Evolutionary conservation across 805 yeast species (phyloP).

Genomic region (Yarrowia sp.): DNA sequence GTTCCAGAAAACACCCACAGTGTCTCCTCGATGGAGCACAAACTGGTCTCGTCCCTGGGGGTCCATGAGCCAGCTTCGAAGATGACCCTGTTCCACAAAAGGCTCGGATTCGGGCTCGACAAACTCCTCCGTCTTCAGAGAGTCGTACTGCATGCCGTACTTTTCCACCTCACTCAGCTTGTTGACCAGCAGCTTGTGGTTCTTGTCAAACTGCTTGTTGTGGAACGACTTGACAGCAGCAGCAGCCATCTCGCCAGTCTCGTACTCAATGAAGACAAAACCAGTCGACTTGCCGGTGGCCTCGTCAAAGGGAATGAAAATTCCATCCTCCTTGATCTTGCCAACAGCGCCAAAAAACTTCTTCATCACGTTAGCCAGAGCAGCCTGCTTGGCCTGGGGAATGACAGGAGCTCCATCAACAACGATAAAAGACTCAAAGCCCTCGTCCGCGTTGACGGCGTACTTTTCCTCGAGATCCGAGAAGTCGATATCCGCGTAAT

Average conservation of each 20-base stretch:
- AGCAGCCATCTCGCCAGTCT: slow-evolving; percentile 60
- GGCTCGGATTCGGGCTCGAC: slow-evolving; percentile 69
- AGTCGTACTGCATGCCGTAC: slow-evolving; percentile 62
- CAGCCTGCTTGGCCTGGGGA: slow-evolving; percentile 81
- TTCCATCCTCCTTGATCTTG: slow-evolving; percentile 58
- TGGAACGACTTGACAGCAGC: slow-evolving; percentile 77
- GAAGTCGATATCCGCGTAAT: slow-evolving; percentile 54
- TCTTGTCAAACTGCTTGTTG: slow-evolving; percentile 88
- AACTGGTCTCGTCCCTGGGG: slow-evolving; percentile 86
- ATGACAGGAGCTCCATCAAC: slow-evolving; percentile 96
- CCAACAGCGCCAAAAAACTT: slow-evolving; percentile 80
- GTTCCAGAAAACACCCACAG: slow-evolving; percentile 85
- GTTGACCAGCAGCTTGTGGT: slow-evolving; percentile 85
- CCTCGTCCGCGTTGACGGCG: slow-evolving; percentile 55
- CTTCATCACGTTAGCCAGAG: slow-evolving; percentile 76
- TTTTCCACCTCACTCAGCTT: slow-evolving; percentile 77
- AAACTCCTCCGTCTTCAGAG: slow-evolving; percentile 47
- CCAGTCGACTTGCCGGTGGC: slow-evolving; percentile 72
- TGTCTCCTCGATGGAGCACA: slow-evolving; percentile 71
- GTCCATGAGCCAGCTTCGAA: slow-evolving; percentile 90
- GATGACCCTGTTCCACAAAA: slow-evolving; percentile 71
- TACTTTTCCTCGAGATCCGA: slow-evolving; percentile 79
- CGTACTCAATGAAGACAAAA: slow-evolving; percentile 73
- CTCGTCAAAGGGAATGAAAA: slow-evolving; percentile 73
- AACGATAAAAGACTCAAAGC: slow-evolving; percentile 73